Base-by-base conservation (phyloP, 148 eudicot species). In the Chenopodium album region DNA sequence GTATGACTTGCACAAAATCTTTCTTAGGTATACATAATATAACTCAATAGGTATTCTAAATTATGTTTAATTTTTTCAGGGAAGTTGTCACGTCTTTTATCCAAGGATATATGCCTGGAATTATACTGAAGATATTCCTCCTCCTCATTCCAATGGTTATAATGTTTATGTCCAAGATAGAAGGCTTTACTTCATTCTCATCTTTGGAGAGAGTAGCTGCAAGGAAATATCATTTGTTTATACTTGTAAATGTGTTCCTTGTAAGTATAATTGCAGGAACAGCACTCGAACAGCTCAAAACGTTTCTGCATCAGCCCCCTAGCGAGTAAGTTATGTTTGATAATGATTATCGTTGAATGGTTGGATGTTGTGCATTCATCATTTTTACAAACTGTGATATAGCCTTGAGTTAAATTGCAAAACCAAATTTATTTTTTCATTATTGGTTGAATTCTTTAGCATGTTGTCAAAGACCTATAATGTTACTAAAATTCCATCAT, bases 101-200 rank as follows among this genome's bases (percentile, higher is more conserved):
- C 50, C 89, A 88, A 84, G 93, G 93, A 75, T 88, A 86, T 87
- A 79, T 91, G 81, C 93, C 93, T 78, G 92, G 90, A 37, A 87
- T 89, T 71, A 81, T 82, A 76, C 80, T 91, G 82, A 91, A 91
- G 88, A 84, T 91, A 81, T 91, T 91, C 71, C 90, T 88, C 47
- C 82, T 88, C 44, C 79, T 88, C 70, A 83, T 91, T 76, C 93
- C 93, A n/a, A 76, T 85, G 71, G 84, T 88, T 84, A 74, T 91
- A 50, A 91, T 88, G 92, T 28, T 82, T n/a, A 88, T 89, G 90
- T 91, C 93, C 23, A 91, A 89, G 85, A 87, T 89, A 63, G 92
- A 91, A 84, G 93, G 93, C 66, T 83, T 66, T 59, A 76, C 84
- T 41, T 85, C 92, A 68, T 80, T 76, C 73, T 89, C 93, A 64